Percentiles rank a stretch among this genome's conserved stretches.
These are phyloP conservation scores for Zoysia pacifica DNA, from an alignment of 176 grass and related monocot genomes.

Conservation along the genomic window DNA sequence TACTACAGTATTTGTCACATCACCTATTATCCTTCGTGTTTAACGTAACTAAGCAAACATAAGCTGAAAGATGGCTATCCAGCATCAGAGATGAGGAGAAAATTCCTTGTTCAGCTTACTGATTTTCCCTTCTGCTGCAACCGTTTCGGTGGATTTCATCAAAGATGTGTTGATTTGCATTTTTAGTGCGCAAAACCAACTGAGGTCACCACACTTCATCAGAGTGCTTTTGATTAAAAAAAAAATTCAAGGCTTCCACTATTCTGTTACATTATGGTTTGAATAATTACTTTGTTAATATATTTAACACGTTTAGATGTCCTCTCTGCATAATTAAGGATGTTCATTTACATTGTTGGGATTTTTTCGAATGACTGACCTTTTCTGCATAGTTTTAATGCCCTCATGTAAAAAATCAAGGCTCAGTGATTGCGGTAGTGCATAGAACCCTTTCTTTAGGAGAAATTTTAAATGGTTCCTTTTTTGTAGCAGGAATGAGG, in stretches of 20 bases:
- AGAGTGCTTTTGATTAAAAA: background rate
- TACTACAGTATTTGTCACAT: background rate
- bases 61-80: background rate
- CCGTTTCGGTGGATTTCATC: background rate
- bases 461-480: background rate
- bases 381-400: background rate
- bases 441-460: slow-evolving; percentile 19
- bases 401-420: background rate
- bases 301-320: slow-evolving; percentile 8
- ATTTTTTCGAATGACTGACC: background rate
- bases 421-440: background rate
- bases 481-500: background rate
- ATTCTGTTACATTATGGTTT: background rate
- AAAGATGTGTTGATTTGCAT: slow-evolving; percentile 2
- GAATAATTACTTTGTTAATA: background rate
- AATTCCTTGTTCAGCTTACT: background rate
- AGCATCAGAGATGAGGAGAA: slow-evolving; percentile 2
- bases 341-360: background rate
- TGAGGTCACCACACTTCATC: background rate
- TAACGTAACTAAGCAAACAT: background rate
- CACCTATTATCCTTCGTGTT: background rate
- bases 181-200: slow-evolving; percentile 1
- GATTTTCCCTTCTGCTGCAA: slow-evolving; percentile 5
- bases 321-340: background rate
- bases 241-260: background rate